Percentiles rank a stretch among this genome's conserved stretches.
phyloP scores from a whole-genome alignment of 257 asterid genomes.

The Coffea canephora region DNA sequence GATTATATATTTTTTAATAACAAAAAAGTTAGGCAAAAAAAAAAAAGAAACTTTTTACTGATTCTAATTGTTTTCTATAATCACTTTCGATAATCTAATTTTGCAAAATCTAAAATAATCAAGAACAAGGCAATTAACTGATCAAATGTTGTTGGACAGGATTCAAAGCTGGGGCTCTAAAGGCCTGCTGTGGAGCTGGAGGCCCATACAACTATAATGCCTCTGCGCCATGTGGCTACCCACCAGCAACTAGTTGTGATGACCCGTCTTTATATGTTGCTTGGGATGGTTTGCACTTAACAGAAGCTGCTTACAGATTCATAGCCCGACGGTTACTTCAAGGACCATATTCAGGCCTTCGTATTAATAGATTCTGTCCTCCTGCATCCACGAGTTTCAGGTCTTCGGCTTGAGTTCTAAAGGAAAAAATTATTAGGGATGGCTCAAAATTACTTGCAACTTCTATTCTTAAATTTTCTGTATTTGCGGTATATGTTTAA shows the following conservation, averaged over 20 bases:
- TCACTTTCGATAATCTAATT: no score
- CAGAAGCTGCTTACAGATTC: constrained; percentile 36
- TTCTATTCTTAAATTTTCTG: no score
- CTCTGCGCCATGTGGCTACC: constrained; percentile 20
- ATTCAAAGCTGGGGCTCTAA: constrained; percentile 27
- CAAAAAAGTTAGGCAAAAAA: no score
- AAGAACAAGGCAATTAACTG: no score
- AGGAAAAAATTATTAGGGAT: no score
- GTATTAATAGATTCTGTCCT: constrained; percentile 12
- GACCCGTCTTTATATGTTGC: constrained; percentile 36
- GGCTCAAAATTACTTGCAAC: no score
- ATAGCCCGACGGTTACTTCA: constrained; percentile 33
- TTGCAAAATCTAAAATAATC: no score
- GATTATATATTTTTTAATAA: no score
- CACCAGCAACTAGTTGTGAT: constrained; percentile 27
- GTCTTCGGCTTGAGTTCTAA: background rate
- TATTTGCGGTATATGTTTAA: no score
- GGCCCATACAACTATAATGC: constrained; percentile 40
- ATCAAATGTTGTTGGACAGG: constrained; percentile 26
- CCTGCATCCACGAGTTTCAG: background rate
- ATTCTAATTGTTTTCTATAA: no score
- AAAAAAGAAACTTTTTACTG: no score
- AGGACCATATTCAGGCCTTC: constrained; percentile 41
- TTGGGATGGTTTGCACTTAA: constrained; percentile 54
- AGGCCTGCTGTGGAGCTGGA: constrained; percentile 53